These are phyloP conservation scores for Holtermanniella nyarrowii DNA, from an alignment of 768 basidiomycete genomes.

Conservation along the genomic window DNA sequence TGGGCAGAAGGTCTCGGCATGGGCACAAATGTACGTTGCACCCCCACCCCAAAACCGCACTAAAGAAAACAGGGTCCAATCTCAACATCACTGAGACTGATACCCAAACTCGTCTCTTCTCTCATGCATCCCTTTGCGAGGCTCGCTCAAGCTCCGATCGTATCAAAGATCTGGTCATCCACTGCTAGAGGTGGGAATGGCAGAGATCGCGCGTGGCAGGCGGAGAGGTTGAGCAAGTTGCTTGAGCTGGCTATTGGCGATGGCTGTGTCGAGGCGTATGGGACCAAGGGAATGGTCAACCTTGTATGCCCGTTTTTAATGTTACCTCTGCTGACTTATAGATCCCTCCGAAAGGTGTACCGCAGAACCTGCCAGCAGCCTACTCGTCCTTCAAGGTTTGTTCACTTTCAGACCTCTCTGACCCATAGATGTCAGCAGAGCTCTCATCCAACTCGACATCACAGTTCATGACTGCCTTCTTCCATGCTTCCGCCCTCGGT, in stretches of 20 bases:
- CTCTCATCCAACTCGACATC: conserved; percentile 74
- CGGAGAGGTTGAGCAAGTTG: conserved; percentile 21
- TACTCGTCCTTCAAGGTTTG: conserved; percentile 32
- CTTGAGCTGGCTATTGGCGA: conserved; percentile 16
- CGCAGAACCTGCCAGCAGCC: conserved; percentile 25
- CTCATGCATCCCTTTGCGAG: conserved; percentile 16
- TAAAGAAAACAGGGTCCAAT: conserved; percentile 19
- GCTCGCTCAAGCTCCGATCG: conserved; percentile 8
- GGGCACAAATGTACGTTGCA: conserved; percentile 19
- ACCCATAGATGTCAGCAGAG: conserved; percentile 42
- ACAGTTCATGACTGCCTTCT: conserved; percentile 76
- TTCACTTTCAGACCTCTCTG: conserved; percentile 47
- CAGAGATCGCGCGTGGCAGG: conserved; percentile 12
- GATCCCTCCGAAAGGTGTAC: conserved; percentile 33
- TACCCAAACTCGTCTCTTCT: conserved; percentile 22
- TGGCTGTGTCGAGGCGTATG: conserved; percentile 24
- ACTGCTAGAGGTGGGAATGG: conserved; percentile 1
- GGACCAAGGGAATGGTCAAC: conserved; percentile 6
- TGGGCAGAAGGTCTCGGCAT: conserved; percentile 43
- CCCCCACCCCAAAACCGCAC: neutral
- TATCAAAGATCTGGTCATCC: neutral
- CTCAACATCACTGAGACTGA: conserved; percentile 21
- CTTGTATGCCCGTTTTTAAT: conserved; percentile 6
- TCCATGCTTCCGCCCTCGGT: conserved; percentile 68
- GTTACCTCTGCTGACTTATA: neutral